Evolutionary conservation across 129 eudicot species (phyloP), one percentile per base, ranked within the genome.

Genomic region (Artemisia annua): DNA sequence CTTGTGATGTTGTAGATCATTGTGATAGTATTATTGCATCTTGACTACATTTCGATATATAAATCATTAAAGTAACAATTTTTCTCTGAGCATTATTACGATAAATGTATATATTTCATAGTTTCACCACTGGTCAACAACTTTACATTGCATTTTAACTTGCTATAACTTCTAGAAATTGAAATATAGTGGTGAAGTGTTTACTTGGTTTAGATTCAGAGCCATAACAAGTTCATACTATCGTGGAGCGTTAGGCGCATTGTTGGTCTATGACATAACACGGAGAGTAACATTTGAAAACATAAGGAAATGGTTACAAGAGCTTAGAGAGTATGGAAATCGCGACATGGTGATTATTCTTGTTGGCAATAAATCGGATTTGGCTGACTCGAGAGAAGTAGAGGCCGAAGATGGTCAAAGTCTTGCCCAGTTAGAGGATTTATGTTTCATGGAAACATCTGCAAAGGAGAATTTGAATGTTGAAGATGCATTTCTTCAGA

Each of bases 221-320:
- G 97, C 97, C 70, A 87, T 87, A 69, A 90, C 97, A 43, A 87
- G 91, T 73, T 90, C 97, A 74, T 90, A 90, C 75, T 90, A 90
- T 75, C 77, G 97, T 2, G 97, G 97, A 43, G 97, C 97, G 7
- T 71, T 87, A 19, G 97, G 94, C 7, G 97, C 97, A 0, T 53
- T 87, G 51, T 81, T 90, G 3, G 93, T 87, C 17, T 90, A 90
- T 63, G 97, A 90, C 85, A 83, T 85, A 74, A 87, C 97, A 1
- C 83, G 94, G 30, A 71, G 84, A 69, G 74, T 49, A 7, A 85
- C 91, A 2, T 90, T 90, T 3, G 91, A 85, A 60, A 90, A 85
- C 68, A 43, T 90, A 39, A 85, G 63, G 46, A 90, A 90, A 74
- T 90, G 97, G 94, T 58, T 90, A 59, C 78, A 71, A n/a, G 97